Evolutionary conservation across 768 basidiomycete genomes (phyloP).

Genomic region (Lyophyllum decastes): DNA sequence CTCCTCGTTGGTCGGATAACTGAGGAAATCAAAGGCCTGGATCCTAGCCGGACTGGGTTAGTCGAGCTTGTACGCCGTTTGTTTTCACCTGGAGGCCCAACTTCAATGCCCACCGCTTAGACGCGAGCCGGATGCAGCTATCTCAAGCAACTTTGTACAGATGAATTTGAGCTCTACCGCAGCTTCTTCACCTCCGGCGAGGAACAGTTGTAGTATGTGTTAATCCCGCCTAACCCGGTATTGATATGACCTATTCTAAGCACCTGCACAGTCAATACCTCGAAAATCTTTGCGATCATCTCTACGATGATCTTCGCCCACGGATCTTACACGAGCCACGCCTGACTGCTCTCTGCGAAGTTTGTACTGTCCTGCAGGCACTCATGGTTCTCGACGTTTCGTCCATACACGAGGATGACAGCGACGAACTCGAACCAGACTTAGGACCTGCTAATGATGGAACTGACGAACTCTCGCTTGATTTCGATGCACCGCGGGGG

Average conservation of each 20-base stretch:
- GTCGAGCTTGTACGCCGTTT: slow-evolving; percentile 72
- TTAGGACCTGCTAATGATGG: slow-evolving; percentile 3
- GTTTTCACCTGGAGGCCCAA: background rate
- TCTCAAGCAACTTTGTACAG: slow-evolving; percentile 86
- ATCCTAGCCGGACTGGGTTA: slow-evolving; percentile 77
- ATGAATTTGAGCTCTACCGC: slow-evolving; percentile 85
- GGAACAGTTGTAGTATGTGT: slow-evolving; percentile 50
- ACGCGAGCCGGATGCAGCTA: slow-evolving; percentile 92
- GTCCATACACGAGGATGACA: slow-evolving; percentile 22
- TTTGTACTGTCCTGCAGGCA: slow-evolving; percentile 94
- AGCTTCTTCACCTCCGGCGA: slow-evolving; percentile 89
- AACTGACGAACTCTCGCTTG: slow-evolving; percentile 37
- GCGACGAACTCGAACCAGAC: slow-evolving; percentile 15
- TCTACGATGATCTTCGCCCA: slow-evolving; percentile 95
- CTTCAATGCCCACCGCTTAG: slow-evolving; percentile 36
- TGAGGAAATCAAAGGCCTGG: slow-evolving; percentile 82
- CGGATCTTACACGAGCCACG: slow-evolving; percentile 92
- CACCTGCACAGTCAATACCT: slow-evolving; percentile 74
- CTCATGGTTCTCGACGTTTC: slow-evolving; percentile 91
- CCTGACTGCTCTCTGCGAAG: slow-evolving; percentile 86
- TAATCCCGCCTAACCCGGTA: background rate
- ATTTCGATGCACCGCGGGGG: slow-evolving; percentile 32
- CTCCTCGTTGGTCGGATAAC: slow-evolving; percentile 73
- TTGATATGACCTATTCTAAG: slow-evolving; percentile 4
- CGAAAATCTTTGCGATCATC: slow-evolving; percentile 88